Base-by-base conservation (phyloP, 257 asterid genomes). In the Solanum chilense region DNA sequence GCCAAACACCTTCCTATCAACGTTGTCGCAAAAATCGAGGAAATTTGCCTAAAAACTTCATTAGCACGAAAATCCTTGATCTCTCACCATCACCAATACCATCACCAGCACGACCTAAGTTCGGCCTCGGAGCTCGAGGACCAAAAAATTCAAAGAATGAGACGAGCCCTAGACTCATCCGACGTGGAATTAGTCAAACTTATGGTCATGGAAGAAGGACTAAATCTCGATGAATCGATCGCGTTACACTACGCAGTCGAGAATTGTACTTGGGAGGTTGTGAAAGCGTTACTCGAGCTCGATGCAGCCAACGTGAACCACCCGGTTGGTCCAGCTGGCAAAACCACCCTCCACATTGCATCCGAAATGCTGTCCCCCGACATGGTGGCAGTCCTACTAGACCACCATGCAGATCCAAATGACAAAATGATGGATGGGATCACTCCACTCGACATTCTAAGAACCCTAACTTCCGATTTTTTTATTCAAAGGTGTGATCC, bases 171-270 rank as follows among this genome's bases (percentile, higher is more conserved):
- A 1, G 98, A 95, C 91, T 94, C 98, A 0, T 96, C 99, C 0
- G 98, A 96, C 39, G 98, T 95, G 4, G 99, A 96, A 85, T 95
- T 96, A 0, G 98, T 96, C 64, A 96, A 96, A 89, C 99, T 96
- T 7, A 96, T 96, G 99, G 99, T 96, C 23, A 96, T 96, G 99
- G 98, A 98, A 3, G 99, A 96, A 88, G 99, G 99, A n/a, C 93
- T 96, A 10, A 96, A 96, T 70, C 94, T 96, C 1, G 98, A 96
- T 33, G 96, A 94, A 12, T 96, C 98, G 2, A 84, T 96, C 29
- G 98, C 98, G 7, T 69, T 96, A 5, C 99, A 96, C 69, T 96
- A 95, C 33, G 99, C 98, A 0, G 99, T 96, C 0, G 98, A 94
- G 69, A 96, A 88, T 47, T 96, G 99, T 85, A 95, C 97, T 88